Conservation (phyloP, 2,329 filamentous ascomycete genomes). For the Aspergillus melleus region DNA sequence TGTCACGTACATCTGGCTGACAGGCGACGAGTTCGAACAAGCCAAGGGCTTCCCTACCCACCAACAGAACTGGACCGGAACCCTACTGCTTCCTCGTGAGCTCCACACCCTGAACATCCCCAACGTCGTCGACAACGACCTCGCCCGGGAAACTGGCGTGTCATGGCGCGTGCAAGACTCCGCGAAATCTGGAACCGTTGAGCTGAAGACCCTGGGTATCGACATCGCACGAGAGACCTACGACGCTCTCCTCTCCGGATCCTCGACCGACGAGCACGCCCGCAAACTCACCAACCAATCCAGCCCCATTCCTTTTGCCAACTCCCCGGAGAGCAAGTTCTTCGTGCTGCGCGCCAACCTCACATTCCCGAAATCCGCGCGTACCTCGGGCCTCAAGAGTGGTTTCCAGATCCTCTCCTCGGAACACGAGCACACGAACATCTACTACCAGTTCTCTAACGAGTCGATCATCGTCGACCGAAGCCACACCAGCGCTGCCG, state of each 20-base stretch:
- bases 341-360: constrained; percentile 11
- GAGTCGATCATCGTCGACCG: constrained; percentile 21
- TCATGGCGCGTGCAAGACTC: constrained; percentile 12
- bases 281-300: not conserved
- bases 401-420: constrained; percentile 21
- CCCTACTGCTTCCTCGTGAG: constrained; percentile 17
- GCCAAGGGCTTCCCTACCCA: constrained; percentile 13
- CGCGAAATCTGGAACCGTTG: not conserved
- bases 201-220: constrained; percentile 19
- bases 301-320: constrained; percentile 4
- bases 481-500: constrained; percentile 18
- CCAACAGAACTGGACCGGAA: constrained; percentile 18
- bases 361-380: constrained; percentile 9
- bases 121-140: constrained; percentile 17
- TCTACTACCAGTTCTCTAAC: constrained; percentile 24
- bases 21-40: constrained; percentile 14
- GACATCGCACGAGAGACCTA: constrained; percentile 19
- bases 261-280: not conserved
- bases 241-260: constrained; percentile 5
- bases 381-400: constrained; percentile 5
- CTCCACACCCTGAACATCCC: constrained; percentile 10
- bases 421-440: constrained; percentile 11
- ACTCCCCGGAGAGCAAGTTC: constrained; percentile 10
- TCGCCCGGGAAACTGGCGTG: constrained; percentile 3
- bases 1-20: constrained; percentile 19